These are phyloP conservation scores for Mytilinidion resinicola DNA, from an alignment of 495 filamentous ascomycete species.

Conservation along the genomic window DNA sequence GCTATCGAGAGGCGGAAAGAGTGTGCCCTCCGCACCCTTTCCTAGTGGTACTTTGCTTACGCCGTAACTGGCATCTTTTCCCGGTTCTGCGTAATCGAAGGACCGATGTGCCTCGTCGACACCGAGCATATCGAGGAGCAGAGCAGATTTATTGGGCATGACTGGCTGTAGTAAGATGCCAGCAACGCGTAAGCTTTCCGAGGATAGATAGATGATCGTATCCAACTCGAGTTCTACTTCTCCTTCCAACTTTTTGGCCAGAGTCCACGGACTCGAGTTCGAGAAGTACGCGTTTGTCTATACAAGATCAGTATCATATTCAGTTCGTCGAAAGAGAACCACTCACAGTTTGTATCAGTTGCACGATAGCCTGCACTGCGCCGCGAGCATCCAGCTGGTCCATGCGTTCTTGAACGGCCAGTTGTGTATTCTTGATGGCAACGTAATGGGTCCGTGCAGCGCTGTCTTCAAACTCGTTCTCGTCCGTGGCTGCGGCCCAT, in stretches of 20 bases:
- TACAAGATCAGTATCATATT: not conserved
- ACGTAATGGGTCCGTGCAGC: not conserved
- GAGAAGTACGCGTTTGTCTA: slow-evolving; percentile 20
- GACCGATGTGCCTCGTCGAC: slow-evolving; percentile 56
- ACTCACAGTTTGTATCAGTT: slow-evolving; percentile 49
- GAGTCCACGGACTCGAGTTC: slow-evolving; percentile 15
- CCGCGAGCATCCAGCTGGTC: slow-evolving; percentile 53
- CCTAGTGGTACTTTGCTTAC: slow-evolving; percentile 38
- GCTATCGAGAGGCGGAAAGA: slow-evolving; percentile 53
- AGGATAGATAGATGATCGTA: slow-evolving; percentile 58
- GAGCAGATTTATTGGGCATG: slow-evolving; percentile 72
- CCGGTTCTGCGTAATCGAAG: slow-evolving; percentile 50
- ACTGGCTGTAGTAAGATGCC: slow-evolving; percentile 87
- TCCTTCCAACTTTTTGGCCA: slow-evolving; percentile 5
- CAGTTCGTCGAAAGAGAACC: not conserved
- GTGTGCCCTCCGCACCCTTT: slow-evolving; percentile 41
- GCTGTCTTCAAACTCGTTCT: not conserved
- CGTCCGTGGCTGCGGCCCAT: not conserved
- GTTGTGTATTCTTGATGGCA: slow-evolving; percentile 27
- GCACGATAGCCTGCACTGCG: slow-evolving; percentile 63
- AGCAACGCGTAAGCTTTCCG: slow-evolving; percentile 71
- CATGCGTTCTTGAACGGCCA: slow-evolving; percentile 51
- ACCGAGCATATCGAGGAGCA: slow-evolving; percentile 70
- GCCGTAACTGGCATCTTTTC: slow-evolving; percentile 66
- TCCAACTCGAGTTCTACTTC: slow-evolving; percentile 36